Evolutionary conservation across 345 rosid species (phyloP), one percentile per base, ranked within the genome.

Genomic region (Noccaea caerulescens): DNA sequence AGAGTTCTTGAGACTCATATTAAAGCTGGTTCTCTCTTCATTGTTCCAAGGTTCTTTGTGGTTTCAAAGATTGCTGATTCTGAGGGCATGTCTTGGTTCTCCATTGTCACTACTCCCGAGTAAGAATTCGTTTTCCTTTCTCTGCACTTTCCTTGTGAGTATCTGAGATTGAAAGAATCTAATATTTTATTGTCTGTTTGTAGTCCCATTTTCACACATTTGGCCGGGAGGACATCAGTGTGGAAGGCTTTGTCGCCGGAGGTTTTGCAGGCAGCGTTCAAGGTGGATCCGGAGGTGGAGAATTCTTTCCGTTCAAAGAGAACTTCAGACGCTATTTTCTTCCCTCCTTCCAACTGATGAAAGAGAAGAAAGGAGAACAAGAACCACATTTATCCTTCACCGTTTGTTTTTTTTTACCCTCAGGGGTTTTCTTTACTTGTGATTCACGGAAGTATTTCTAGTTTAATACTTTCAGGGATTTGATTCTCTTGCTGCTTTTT

Each of bases 131-230:
- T 1, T 2, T 12, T 42, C 18, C 0, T 16, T 8, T 32, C 12
- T 32, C 46, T 57, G 14, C 11, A 12, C 2, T 27, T 41, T 5
- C 1, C 8, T 27, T 11, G 7, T 12, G 43, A 42, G 4, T 39
- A 45, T 46, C 30, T 12, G 4, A 18, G 9, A 16, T 9, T 51
- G 8, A 4, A 14, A 53, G 42, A 47, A 45, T 8, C 45, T 37
- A n/a, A 55, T 33, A 18, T 6, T 36, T 58, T 63, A 16, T n/a
- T 18, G 37, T 43, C 36, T 51, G 5, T 62, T 14, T 79, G 80
- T 86, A 90, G 98, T 59, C 98, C 98, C 0, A 77, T 90, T 7
- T 93, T 93, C 88, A 90, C 96, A 12, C 93, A 93, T 68, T 68
- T 93, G 81, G 98, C 97, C 2, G 97, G 98, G 51, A 88, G 80